phyloP scores from a whole-genome alignment of 2,329 filamentous ascomycete species.

The Pseudocercospora cruenta region DNA sequence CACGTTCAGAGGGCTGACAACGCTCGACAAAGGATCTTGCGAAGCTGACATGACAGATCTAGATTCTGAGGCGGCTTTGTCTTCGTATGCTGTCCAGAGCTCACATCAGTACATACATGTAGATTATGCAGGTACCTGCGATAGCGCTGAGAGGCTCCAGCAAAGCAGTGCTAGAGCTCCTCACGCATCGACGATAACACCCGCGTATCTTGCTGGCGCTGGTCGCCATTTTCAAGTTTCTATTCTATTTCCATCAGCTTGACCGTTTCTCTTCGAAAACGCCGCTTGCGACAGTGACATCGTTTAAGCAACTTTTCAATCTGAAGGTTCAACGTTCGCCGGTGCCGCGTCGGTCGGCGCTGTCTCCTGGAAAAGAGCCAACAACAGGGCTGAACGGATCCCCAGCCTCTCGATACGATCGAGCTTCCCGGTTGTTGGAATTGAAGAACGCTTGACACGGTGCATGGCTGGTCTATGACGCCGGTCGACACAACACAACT shows the following conservation, averaged over 20 bases:
- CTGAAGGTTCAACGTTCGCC: constrained; percentile 7
- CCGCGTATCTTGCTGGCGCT: background rate
- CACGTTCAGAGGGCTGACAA: background rate
- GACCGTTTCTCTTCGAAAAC: background rate
- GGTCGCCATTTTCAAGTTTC: background rate
- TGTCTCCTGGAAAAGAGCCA: constrained; percentile 1
- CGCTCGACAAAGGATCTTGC: background rate
- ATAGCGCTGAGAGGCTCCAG: constrained; percentile 5
- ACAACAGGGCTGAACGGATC: constrained; percentile 1
- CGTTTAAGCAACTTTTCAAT: background rate
- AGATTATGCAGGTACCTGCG: constrained; percentile 5
- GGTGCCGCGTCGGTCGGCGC: constrained; percentile 4
- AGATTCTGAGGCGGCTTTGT: background rate
- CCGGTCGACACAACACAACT: constrained; percentile 1
- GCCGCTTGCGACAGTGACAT: background rate
- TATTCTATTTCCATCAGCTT: background rate
- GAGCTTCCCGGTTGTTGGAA: constrained; percentile 14
- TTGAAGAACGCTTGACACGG: background rate
- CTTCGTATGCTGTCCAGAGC: background rate
- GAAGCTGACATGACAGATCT: background rate
- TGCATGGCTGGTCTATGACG: constrained; percentile 16
- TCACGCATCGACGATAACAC: constrained; percentile 1
- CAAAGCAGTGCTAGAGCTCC: background rate
- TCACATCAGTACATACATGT: background rate
- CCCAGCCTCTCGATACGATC: constrained; percentile 2